Base-by-base conservation (phyloP, 2,329 filamentous ascomycete genomes). In the Cladosporium austrohemisphaericum region DNA sequence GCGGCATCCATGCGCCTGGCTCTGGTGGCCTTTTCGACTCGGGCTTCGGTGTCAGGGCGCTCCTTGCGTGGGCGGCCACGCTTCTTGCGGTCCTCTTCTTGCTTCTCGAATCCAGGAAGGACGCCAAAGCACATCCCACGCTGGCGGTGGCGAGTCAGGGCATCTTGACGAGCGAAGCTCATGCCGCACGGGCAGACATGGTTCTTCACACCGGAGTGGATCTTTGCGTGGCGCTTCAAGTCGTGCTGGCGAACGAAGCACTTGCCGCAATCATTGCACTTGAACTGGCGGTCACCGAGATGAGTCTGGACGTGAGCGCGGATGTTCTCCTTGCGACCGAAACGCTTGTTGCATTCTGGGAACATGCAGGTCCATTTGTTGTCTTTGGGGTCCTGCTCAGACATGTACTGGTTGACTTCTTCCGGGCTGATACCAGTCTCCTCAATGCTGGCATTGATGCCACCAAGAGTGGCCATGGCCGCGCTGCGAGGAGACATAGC, bases 281-380 rank as follows among this genome's bases (percentile, higher is more conserved):
- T 85, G 72, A 89, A 98, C 66, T 96, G 93, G 40, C 93, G 81
- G 68, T 98, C 93, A 61, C 94, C 93, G 56, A 98, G 84, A 70
- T 98, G 93, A 3, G 93, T 98, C 71, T 98, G 93, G 11, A 98
- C 88, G 67, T 98, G 93, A 1, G 91, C 95, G 67, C 95, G 95
- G 75, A 97, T 96, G 71, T 98, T 97, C 69, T 98, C 93, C 68
- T 96, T 95, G 59, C 93, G 83, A n/a, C 91, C 92, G 65, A 98
- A 97, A 46, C 84, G 81, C 69, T 95, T 95, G 59, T 84, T 80
- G 69, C 93, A 98, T 22, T 83, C 84, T 7, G 88, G 74, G 59
- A 68, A 76, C 13, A 76, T 63, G 59, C 74, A 77, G 9, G 67
- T 72, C 68, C 72, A 76, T 29, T 73, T 69, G 55, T 69, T 67